Percentiles rank a stretch among this genome's conserved stretches.
Conservation (phyloP, 2,329 filamentous ascomycete genomes). For the Drechslerella stenobrocha region DNA sequence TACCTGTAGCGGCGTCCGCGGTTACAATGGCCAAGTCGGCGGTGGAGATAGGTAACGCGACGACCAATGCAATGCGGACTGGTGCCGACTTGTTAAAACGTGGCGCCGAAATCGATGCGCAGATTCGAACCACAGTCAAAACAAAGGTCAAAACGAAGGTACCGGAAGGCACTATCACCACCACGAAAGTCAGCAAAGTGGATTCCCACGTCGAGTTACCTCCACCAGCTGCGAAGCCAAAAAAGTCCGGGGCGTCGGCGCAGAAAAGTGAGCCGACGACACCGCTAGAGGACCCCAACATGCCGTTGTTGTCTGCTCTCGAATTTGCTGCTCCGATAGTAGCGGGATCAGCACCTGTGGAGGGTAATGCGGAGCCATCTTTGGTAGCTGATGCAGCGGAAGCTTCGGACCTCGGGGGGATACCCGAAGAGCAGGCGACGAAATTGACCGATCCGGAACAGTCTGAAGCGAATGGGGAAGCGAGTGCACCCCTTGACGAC, state of each 20-base stretch:
- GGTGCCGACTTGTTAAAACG: conserved; percentile 15
- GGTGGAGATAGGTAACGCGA: conserved; percentile 1
- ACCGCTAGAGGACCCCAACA: no score
- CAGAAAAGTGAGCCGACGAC: background rate
- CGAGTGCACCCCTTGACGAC: background rate
- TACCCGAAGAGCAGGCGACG: background rate
- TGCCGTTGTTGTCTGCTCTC: no score
- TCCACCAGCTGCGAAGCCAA: background rate
- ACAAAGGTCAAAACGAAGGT: conserved; percentile 26
- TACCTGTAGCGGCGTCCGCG: background rate
- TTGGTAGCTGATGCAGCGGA: background rate
- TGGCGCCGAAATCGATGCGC: conserved; percentile 3
- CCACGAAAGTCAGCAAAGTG: background rate
- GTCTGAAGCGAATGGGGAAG: background rate
- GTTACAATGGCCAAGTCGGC: background rate
- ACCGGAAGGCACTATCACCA: conserved; percentile 10
- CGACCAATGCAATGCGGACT: conserved; percentile 15
- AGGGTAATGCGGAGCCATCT: background rate
- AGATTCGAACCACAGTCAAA: conserved; percentile 15
- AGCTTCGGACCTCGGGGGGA: background rate
- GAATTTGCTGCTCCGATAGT: no score
- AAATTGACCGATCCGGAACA: background rate
- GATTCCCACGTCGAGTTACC: conserved; percentile 6
- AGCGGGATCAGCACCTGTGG: no score
- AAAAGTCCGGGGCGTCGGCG: background rate